These are phyloP conservation scores for Chimonanthus salicifolius DNA, from an alignment of 164 flowering plant species.

Conservation along the genomic window DNA sequence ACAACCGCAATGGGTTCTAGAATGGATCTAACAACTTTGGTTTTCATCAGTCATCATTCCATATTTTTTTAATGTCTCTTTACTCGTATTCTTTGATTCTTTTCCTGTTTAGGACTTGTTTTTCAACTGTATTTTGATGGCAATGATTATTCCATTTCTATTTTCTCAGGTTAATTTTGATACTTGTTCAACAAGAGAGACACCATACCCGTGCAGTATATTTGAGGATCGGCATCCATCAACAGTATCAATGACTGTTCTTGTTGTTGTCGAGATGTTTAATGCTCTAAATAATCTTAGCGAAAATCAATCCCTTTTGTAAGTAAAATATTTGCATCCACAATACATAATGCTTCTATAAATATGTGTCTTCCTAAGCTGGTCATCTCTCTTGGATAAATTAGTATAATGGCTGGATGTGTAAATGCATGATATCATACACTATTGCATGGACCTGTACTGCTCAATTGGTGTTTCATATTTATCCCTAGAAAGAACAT, in stretches of 20 bases:
- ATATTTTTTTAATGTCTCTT: no score
- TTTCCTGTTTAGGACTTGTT: neutral
- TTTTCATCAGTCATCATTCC: no score
- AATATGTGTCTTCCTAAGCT: no score
- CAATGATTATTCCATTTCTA: neutral
- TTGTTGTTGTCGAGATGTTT: slow-evolving; percentile 99
- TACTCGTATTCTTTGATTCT: neutral
- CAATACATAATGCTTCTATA: no score
- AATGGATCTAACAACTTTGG: no score
- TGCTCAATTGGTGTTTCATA: no score
- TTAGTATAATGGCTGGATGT: no score
- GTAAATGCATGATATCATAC: no score
- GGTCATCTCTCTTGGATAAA: no score
- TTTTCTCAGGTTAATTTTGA: slow-evolving; percentile 81
- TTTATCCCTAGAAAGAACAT: no score
- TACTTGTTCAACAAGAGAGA: slow-evolving; percentile 76
- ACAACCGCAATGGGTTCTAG: no score
- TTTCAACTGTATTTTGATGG: neutral
- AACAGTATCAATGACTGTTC: slow-evolving; percentile 96
- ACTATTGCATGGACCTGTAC: no score
- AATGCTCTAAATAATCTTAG: slow-evolving; percentile 98
- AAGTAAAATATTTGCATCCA: slow-evolving; percentile 29
- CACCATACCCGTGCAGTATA: slow-evolving; percentile 77
- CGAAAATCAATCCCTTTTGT: slow-evolving; percentile 96
- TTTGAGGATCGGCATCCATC: slow-evolving; percentile 95